These are phyloP conservation scores for Corymbia citriodora DNA, from an alignment of 441 rosid genomes.

Conservation along the genomic window DNA sequence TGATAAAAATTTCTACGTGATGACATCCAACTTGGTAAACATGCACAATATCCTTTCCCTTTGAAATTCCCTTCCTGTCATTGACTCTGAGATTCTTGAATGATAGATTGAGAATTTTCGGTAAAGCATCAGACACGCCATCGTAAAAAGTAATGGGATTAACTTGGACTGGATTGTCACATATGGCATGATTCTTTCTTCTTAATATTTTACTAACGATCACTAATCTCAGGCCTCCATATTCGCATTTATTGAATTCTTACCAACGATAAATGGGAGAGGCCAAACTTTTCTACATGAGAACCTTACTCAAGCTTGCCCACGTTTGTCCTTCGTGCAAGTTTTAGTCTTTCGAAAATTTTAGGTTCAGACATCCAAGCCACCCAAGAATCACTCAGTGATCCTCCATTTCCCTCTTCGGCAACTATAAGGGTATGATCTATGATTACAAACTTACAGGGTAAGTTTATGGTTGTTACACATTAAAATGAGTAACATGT, in stretches of 20 bases:
- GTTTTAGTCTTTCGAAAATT: background rate
- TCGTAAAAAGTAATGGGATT: background rate
- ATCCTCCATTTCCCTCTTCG: background rate
- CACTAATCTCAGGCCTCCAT: background rate
- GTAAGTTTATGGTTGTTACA: background rate
- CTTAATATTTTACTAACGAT: background rate
- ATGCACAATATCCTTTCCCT: background rate
- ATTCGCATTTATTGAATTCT: background rate
- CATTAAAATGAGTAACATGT: background rate
- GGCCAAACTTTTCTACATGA: background rate
- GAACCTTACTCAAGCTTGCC: background rate
- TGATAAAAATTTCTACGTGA: background rate
- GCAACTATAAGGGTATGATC: background rate
- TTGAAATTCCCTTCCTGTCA: background rate
- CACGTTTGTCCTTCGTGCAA: background rate
- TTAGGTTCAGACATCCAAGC: background rate
- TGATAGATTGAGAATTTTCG: background rate
- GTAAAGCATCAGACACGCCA: fast-evolving
- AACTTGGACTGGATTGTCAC: background rate
- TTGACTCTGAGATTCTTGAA: background rate
- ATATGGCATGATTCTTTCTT: background rate
- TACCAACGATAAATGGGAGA: background rate
- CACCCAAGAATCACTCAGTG: background rate
- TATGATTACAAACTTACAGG: background rate
- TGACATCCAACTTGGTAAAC: background rate